Base-by-base conservation (phyloP, 2,329 filamentous ascomycete species). In the Westerdykella sp. region DNA sequence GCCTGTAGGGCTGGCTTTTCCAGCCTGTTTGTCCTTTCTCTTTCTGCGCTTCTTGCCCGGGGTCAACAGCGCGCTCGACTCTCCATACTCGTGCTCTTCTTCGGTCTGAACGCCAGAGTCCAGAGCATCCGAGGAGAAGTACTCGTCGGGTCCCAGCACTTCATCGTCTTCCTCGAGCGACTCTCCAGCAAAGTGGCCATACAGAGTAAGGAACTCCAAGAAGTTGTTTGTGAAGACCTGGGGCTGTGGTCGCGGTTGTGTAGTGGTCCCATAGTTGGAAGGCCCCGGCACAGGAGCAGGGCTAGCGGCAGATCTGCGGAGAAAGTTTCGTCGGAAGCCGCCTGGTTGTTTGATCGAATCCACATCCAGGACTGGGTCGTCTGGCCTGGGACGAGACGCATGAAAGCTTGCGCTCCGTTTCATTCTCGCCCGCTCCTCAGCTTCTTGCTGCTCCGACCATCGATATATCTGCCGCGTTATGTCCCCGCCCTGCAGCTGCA, bases 91-190 rank as follows among this genome's bases (percentile, higher is more conserved):
- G 49, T 80, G 74, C 34, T 83, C 84, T 35, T 84, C 81, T 53
- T 79, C 78, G 47, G 68, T 69, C 42, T 78, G 69, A 34, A 75
- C 72, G 49, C 66, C 69, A 38, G 70, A 69, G 22, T 82, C 80
- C 46, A 83, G 82, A 16, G 81, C 75, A 54, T 86, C 86, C 0
- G 87, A 90, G 6, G 83, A 84, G 63, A 96, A 96, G 67, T 95
- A 96, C 62, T 96, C 91, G 63, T 94, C 85, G 1, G 88, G 87
- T 5, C 78, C 81, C 12, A 95, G 73, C 1, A 83, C 87, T 66
- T 97, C 91, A 56, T 97, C 93, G 56, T 97, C 93, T 67, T 98
- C 93, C 65, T 96, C 90, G 11, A 98, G 77, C 62, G 95, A 86
- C 68, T 98, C 93, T 69, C 93, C 93, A 2, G 93, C 93, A 64